Conservation (phyloP, 164 flowering plant genomes). For the Saururus chinensis region DNA sequence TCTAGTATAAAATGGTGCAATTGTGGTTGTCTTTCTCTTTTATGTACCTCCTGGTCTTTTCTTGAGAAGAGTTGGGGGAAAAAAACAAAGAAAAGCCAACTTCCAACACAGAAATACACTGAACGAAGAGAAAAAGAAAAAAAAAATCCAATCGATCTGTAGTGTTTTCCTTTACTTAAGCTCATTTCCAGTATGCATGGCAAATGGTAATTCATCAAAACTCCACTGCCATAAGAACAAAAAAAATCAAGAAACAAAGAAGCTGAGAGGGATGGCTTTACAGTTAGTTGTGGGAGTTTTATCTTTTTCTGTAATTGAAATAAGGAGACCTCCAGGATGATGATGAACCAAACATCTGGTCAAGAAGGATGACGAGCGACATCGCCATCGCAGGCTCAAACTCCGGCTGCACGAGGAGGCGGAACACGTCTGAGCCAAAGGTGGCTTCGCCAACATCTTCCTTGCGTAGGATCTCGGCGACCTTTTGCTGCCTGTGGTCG, state of each 20-base stretch:
- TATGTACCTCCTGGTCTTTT: too few species aligned
- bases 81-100: too few species aligned
- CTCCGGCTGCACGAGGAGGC: slow-evolving; percentile 43
- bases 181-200: too few species aligned
- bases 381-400: slow-evolving; percentile 49
- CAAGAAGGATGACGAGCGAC: slow-evolving; percentile 65
- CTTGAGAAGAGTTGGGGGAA: too few species aligned
- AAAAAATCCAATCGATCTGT: too few species aligned
- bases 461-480: slow-evolving; percentile 58
- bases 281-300: neutral
- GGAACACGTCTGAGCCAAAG: slow-evolving; percentile 63
- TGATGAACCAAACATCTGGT: slow-evolving; percentile 58
- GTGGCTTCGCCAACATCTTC: slow-evolving; percentile 45
- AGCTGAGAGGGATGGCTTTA: too few species aligned
- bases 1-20: too few species aligned
- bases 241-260: neutral
- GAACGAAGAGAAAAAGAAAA: too few species aligned
- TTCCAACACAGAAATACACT: too few species aligned
- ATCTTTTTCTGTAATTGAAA: too few species aligned
- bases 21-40: too few species aligned
- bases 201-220: slow-evolving; percentile 1
- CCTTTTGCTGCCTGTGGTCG: slow-evolving; percentile 29
- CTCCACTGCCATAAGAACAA: slow-evolving; percentile 1
- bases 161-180: too few species aligned
- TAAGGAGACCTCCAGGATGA: neutral